These are phyloP conservation scores for Apiosordaria backusii DNA, from an alignment of 495 filamentous ascomycete species.

Conservation along the genomic window DNA sequence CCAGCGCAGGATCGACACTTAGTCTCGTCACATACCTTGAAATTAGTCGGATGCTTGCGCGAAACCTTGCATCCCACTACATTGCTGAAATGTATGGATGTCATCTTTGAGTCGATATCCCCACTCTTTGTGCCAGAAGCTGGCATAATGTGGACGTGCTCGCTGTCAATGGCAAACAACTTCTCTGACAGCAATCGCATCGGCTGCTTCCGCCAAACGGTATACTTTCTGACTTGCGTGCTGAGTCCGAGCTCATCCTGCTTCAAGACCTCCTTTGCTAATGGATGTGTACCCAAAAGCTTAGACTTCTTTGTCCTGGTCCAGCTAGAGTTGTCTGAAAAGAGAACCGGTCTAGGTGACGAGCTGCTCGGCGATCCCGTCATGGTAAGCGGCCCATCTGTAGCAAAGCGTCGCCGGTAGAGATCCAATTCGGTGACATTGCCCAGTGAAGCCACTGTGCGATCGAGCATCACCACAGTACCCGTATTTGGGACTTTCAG, in stretches of 20 bases:
- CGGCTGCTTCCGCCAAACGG: constrained; percentile 86
- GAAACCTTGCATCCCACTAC: constrained; percentile 93
- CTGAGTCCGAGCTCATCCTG: constrained; percentile 64
- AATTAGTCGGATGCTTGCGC: constrained; percentile 83
- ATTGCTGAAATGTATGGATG: constrained; percentile 86
- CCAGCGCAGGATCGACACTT: neutral
- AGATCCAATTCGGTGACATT: constrained; percentile 82
- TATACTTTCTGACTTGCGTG: constrained; percentile 76
- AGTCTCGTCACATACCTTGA: constrained; percentile 56
- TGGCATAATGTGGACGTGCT: constrained; percentile 94
- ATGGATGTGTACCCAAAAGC: constrained; percentile 65
- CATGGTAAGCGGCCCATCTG: constrained; percentile 70
- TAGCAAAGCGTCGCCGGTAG: constrained; percentile 76
- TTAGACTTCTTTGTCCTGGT: constrained; percentile 68
- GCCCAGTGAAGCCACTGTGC: constrained; percentile 84
- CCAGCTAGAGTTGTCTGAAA: constrained; percentile 51
- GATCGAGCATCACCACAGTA: constrained; percentile 76
- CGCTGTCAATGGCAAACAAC: constrained; percentile 84
- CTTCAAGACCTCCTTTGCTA: constrained; percentile 63
- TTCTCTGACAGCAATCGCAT: constrained; percentile 88
- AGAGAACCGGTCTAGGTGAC: constrained; percentile 72
- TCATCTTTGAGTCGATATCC: constrained; percentile 71
- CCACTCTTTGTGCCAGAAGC: constrained; percentile 53
- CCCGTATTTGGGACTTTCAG: constrained; percentile 83
- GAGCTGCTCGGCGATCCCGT: constrained; percentile 76